Evolutionary conservation across 441 rosid species (phyloP).

Genomic region (Dalechampia spathulata): DNA sequence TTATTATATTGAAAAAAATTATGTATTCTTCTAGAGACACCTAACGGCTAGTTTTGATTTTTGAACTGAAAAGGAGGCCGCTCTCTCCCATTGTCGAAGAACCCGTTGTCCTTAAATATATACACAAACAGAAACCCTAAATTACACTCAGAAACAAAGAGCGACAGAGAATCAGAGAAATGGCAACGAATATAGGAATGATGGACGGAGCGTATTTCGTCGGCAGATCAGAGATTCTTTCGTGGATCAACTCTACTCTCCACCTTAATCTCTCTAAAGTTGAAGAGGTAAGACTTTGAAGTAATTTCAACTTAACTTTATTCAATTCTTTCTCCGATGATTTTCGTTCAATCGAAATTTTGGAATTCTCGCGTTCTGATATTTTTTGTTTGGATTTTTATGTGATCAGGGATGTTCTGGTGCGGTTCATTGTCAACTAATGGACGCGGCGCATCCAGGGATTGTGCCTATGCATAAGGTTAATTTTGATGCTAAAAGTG

Average conservation of each 20-base stretch:
- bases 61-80: too few relatives aligned
- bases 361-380: neutral
- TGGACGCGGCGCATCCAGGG: slow-evolving; percentile 90
- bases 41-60: too few relatives aligned
- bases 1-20: too few relatives aligned
- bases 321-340: too few relatives aligned
- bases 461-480: slow-evolving; percentile 98
- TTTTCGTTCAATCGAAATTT: too few relatives aligned
- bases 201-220: slow-evolving; percentile 91
- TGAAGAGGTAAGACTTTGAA: slow-evolving; percentile 57
- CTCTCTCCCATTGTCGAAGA: too few relatives aligned
- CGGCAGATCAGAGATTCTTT: slow-evolving; percentile 88
- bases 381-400: neutral
- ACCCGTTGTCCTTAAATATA: too few relatives aligned
- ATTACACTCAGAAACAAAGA: too few relatives aligned
- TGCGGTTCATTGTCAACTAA: slow-evolving; percentile 85
- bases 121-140: too few relatives aligned
- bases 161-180: too few relatives aligned
- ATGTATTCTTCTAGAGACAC: too few relatives aligned
- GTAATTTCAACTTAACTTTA: neutral
- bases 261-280: slow-evolving; percentile 88
- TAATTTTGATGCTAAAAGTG: slow-evolving; percentile 85
- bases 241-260: slow-evolving; percentile 88
- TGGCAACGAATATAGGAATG: slow-evolving; percentile 82
- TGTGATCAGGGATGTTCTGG: slow-evolving; percentile 69